Percentiles rank a stretch among this genome's conserved stretches.
Evolutionary conservation across 768 basidiomycete genomes (phyloP).

Genomic region (Suillus cothurnatus): DNA sequence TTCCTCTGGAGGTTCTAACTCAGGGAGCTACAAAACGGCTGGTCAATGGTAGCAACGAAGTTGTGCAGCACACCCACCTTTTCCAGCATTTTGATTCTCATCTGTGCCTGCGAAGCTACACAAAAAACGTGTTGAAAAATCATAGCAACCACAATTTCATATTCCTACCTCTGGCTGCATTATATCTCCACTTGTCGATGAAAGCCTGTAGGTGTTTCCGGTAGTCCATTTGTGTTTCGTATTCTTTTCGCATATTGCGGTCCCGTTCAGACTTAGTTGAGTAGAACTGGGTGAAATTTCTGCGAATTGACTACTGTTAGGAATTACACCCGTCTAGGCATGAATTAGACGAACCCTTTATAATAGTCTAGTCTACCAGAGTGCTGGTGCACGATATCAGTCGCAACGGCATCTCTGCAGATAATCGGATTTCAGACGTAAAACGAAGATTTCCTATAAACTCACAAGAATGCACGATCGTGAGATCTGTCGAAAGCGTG

Average conservation of each 20-base stretch:
- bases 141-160: neutral
- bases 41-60: neutral
- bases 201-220: slow-evolving; percentile 95
- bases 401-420: slow-evolving; percentile 87
- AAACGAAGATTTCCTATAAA: neutral
- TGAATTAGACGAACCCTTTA: slow-evolving; percentile 68
- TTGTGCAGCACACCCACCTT: slow-evolving; percentile 48
- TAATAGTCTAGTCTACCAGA: slow-evolving; percentile 93
- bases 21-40: slow-evolving; percentile 65
- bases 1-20: slow-evolving; percentile 88
- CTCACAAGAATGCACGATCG: slow-evolving; percentile 93
- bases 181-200: slow-evolving; percentile 98
- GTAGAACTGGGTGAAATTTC: slow-evolving; percentile 98
- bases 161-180: slow-evolving; percentile 82
- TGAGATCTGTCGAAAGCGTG: slow-evolving; percentile 65
- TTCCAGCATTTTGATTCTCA: slow-evolving; percentile 75
- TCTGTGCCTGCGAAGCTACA: slow-evolving; percentile 84
- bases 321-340: neutral
- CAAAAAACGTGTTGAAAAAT: slow-evolving; percentile 9
- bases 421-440: slow-evolving; percentile 4
- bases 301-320: slow-evolving; percentile 29
- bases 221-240: slow-evolving; percentile 95
- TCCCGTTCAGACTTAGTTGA: slow-evolving; percentile 97
- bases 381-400: slow-evolving; percentile 98
- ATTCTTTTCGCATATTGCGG: slow-evolving; percentile 89